These are phyloP conservation scores for Salvia rosmarinus DNA, from an alignment of 257 asterid species.

Conservation along the genomic window DNA sequence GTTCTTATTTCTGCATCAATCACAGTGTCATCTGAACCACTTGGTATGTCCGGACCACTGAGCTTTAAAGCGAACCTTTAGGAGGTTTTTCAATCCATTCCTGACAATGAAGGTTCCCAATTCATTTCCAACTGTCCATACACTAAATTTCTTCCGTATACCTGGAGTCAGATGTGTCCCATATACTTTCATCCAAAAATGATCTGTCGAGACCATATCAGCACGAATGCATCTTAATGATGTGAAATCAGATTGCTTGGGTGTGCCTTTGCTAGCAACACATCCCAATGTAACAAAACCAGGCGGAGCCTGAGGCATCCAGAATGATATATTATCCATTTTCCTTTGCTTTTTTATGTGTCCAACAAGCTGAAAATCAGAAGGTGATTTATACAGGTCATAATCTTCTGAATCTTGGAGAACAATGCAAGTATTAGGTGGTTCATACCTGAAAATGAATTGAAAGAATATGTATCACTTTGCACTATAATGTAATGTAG, in stretches of 20 bases:
- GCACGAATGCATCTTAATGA: conserved; percentile 87
- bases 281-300: conserved; percentile 92
- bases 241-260: conserved; percentile 74
- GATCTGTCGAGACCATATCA: conserved; percentile 81
- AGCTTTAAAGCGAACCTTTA: conserved; percentile 83
- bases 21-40: conserved; percentile 68
- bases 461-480: conserved; percentile 17
- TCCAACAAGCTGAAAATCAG: conserved; percentile 79
- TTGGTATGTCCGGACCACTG: conserved; percentile 63
- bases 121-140: conserved; percentile 82
- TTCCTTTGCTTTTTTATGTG: conserved; percentile 71
- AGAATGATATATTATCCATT: conserved; percentile 71
- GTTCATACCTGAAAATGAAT: conserved; percentile 68
- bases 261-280: conserved; percentile 77
- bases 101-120: conserved; percentile 82
- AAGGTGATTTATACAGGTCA: conserved; percentile 70
- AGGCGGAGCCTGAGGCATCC: conserved; percentile 99
- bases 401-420: conserved; percentile 71
- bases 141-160: conserved; percentile 68
- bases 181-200: conserved; percentile 75
- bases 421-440: conserved; percentile 83
- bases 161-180: conserved; percentile 88
- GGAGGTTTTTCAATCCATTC: conserved; percentile 87
- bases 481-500: conserved; percentile 10
- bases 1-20: conserved; percentile 83